phyloP scores from a whole-genome alignment of 108 stramenopile species.

The Nitzschia sp. region DNA sequence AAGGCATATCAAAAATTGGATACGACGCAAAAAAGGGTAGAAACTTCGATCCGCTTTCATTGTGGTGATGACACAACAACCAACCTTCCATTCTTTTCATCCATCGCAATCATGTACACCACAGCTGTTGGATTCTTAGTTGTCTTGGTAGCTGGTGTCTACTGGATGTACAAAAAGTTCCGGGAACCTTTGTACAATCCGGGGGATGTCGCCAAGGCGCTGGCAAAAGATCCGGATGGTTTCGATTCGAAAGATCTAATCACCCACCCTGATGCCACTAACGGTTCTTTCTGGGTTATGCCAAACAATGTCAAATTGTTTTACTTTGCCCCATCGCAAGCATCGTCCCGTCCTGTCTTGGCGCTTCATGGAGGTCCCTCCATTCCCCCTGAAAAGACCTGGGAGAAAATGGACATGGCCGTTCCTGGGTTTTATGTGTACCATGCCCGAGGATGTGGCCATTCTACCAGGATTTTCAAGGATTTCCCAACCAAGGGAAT shows the following conservation, averaged over 20 bases:
- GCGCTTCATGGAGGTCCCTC: not conserved
- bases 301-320: not conserved
- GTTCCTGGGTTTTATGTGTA: slow-evolving; percentile 13
- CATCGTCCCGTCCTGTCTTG: not conserved
- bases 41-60: too few relatives aligned
- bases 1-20: too few relatives aligned
- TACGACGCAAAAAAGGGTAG: too few relatives aligned
- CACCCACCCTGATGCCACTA: not conserved
- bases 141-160: not conserved
- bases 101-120: not conserved
- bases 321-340: not conserved
- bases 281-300: not conserved
- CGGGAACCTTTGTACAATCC: not conserved
- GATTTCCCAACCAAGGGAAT: slow-evolving; percentile 21
- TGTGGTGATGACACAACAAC: not conserved
- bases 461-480: slow-evolving; percentile 13
- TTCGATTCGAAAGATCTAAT: not conserved
- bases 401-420: not conserved
- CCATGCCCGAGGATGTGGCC: slow-evolving; percentile 30
- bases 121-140: not conserved
- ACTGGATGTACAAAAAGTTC: slow-evolving; percentile 4
- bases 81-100: not conserved
- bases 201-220: not conserved
- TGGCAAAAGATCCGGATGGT: not conserved
- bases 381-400: slow-evolving; percentile 1